Evolutionary conservation across 129 eudicot genomes (phyloP), one percentile per base, ranked within the genome.

Genomic region (Oenanthe sinensis): DNA sequence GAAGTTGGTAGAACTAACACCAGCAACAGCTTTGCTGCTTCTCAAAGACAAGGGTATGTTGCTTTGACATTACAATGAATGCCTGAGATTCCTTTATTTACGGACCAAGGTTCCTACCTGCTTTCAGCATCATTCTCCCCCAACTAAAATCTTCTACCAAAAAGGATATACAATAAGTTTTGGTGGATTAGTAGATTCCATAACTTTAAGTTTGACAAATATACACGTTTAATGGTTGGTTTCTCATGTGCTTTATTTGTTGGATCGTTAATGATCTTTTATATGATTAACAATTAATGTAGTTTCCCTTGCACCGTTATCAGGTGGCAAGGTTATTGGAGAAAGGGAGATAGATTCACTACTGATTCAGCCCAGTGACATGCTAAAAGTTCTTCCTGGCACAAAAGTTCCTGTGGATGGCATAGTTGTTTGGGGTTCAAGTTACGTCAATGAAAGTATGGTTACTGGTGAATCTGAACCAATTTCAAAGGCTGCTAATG

Each of bases 371-470:
- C 97, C 97, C 62, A 93, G 97, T 84, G 99, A 96, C 75, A 77
- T 89, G n/a, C 82, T 96, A 81, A 96, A 92, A 81, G 95, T 96
- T 75, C 88, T 92, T 77, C 99, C 99, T 30, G 97, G 99, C 73
- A 65, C 97, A 79, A 92, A 92, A 86, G 83, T 96, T 86, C 97
- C 99, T 48, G 91, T 86, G 42, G 99, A 96, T 86, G 99, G 97
- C 73, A 44, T 70, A 20, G 97, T 96, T 62, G 87, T 84, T 3
- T 89, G 99, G 97, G 99, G 97, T 80, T 96, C 99, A 79, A 96
- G 97, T 83, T 88, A 96, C 83, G 93, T 96, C n/a, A 90, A 90
- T 75, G 99, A 96, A 89, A 90, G 99, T 78, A 90, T 96, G 99
- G 96, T 96, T 74, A 96, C 99, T 22, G 99, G 99, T 62, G 99